Base-by-base conservation (phyloP, 768 basidiomycete genomes). In the Hydnomerulius pinastri region DNA sequence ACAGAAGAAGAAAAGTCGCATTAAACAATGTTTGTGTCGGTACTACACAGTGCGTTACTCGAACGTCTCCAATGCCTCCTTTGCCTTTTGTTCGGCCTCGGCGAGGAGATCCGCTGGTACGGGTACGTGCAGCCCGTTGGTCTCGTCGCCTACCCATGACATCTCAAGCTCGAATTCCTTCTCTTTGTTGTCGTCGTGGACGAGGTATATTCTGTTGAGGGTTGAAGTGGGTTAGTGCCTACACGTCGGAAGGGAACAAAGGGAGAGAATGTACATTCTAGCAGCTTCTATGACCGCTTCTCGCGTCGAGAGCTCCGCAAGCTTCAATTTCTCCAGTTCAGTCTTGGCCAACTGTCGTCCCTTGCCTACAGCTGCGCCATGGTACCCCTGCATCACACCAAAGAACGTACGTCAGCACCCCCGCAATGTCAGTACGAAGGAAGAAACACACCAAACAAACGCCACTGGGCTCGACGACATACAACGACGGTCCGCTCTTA, bases 281-380 rank as follows among this genome's bases (percentile, higher is more conserved):
- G 97, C 96, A 12, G 94, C 93, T 65, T 98, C 94, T 56, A 83
- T 75, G 20, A 96, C 91, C 17, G 95, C 97, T 65, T 99, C 86
- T 53, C 86, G 79, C 48, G 80, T 81, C 2, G 90, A 81, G 44
- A 98, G 70, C 56, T 90, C 89, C 6, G 86, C 73, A 29, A 96
- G 75, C 56, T 94, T 87, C 55, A 98, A 84, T 71, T 99, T 99
- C 73, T 99, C 97, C 42, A 99, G 72, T 69, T 98, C 97, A 7
- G 96, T 98, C 79, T 98, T 98, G 17, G 97, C 97, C 54, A 98
- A 77, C 64, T 97, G 93, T 48, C 90, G 86, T n/a, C 97, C 97
- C 70, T 98, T 99, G 46, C 97, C 97, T 24, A 95, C 86, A n/a
- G 97, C 97, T 12, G 90, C 90, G 23, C 94, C 96, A 50, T 94